Conservation (phyloP, 768 basidiomycete species). For the Boletus coccyginus region DNA sequence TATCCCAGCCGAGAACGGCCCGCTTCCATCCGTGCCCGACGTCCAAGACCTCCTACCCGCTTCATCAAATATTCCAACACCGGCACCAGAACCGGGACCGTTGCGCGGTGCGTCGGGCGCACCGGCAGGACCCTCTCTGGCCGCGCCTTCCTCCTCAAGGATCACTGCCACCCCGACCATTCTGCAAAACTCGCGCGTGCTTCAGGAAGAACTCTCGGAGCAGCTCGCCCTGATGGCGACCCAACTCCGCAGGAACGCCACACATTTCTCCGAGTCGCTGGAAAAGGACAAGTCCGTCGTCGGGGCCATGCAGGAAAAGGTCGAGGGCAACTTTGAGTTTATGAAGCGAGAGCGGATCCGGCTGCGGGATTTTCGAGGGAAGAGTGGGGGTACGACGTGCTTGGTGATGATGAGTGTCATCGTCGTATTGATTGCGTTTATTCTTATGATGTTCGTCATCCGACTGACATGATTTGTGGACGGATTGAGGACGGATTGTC, state of each 20-base stretch:
- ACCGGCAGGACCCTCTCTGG: conserved; percentile 25
- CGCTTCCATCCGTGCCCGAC: conserved; percentile 13
- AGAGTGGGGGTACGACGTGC: conserved; percentile 72
- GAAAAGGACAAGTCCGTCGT: conserved; percentile 74
- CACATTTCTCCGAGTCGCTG: conserved; percentile 72
- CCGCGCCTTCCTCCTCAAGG: conserved; percentile 33
- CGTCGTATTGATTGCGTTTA: conserved; percentile 64
- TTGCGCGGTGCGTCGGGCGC: conserved; percentile 6
- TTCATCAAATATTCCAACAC: conserved; percentile 23
- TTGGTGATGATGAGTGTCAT: conserved; percentile 61
- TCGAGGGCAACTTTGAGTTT: conserved; percentile 68
- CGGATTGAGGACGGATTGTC: neutral
- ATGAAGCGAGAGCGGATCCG: conserved; percentile 66
- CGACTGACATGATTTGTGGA: conserved; percentile 46
- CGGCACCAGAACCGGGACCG: conserved; percentile 8
- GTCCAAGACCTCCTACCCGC: conserved; percentile 40
- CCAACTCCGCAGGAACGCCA: conserved; percentile 80
- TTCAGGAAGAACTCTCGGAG: conserved; percentile 72
- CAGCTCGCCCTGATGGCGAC: conserved; percentile 84
- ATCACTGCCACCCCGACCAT: conserved; percentile 37
- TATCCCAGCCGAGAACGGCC: conserved; percentile 22
- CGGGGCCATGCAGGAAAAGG: conserved; percentile 61
- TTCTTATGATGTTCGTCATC: conserved; percentile 71
- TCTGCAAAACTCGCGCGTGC: conserved; percentile 53
- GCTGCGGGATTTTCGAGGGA: conserved; percentile 59